Evolutionary conservation across 164 flowering plant species (phyloP), one percentile per base, ranked within the genome.

Genomic region (Cinnamomum micranthum): DNA sequence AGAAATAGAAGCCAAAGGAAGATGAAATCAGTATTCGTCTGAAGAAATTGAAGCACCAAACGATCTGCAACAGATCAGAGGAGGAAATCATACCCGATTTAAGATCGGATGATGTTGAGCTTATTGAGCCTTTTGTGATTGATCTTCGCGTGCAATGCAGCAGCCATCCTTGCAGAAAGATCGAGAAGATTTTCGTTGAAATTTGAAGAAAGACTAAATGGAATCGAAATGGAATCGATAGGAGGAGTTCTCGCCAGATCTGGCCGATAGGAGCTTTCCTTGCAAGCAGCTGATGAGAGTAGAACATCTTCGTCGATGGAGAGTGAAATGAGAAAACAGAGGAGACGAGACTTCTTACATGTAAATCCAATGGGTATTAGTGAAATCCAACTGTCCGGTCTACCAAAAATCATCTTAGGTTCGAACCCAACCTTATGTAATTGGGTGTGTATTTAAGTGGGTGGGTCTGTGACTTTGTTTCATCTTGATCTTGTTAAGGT

Each of bases 211-310:
- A 72, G 11, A 27, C 11, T 6, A 68, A 52, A 13, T 33, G 13
- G 24, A 31, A 52, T 5, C 19, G 7, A 52, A 14, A n/a, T 64
- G 24, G 22, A 19, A 71, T 27, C 24, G 17, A 69, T 31, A 24
- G 4, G 62, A 24, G n/a, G 47, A 71, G 14, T 15, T n/a, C 22
- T 50, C 55, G 90, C 98, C 99, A 95, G 69, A 93, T 93, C 80
- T 93, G 98, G 41, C 99, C 98, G 0, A 92, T 86, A 14, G 97
- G 90, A 35, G 94, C 95, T 82, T 95, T 95, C 62, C 98, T 89
- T 65, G 98, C 97, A 0, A 95, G 88, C 6, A 93, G 90, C 82
- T 95, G 97, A 73, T 90, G 97, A 11, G 97, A 95, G 92, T 89
- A 95, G 78, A 95, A 95, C 99, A 95, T 93, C 41, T 27, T 27